Base-by-base conservation (phyloP, 2,329 filamentous ascomycete species). In the Chaetomium globosum region DNA sequence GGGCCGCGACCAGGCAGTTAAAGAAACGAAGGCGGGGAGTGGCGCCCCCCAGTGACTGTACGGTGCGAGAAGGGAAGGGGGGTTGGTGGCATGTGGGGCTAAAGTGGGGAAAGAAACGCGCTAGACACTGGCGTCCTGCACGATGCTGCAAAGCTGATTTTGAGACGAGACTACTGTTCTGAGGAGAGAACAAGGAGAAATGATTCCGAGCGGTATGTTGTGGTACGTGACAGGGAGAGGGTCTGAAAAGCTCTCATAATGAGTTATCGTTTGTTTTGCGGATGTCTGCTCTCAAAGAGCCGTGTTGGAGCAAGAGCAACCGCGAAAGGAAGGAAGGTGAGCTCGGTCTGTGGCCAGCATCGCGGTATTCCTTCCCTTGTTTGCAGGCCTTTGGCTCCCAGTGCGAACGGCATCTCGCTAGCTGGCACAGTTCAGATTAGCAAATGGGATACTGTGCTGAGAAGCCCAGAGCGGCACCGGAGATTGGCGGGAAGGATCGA, bases 1-100 rank as follows among this genome's bases (percentile, higher is more conserved):
- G 76, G 73, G 76, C 73, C 77, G 77, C 73, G 73, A 74, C 75
- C 74, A 75, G 72, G 77, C 74, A 75, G 74, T 78, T 77, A 77
- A 75, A 75, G 72, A 75, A 75, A 72, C 68, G 69, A 74, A 71
- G 72, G 71, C 71, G 71, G 72, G 73, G 71, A 68, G 69, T 67
- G 70, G 70, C 70, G 69, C 71, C 69, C 70, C 70, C 61, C 28
- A 43, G 51, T 31, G 58, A 28, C 64, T 59, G 67, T 63, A 69
- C 69, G 36, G 68, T 71, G 69, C 66, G 65, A 65, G 62, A 33
- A 52, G 19, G 62, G 65, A 65, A 55, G 16, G 53, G 69, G 62
- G 68, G 70, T 70, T 71, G 68, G 69, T 66, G 68, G 59, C 66
- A 21, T 61, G 59, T 68, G 67, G 67, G 65, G 65, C 68, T 59